Evolutionary conservation across 306 rosid genomes (phyloP).

Genomic region (Gillenia trifoliata): DNA sequence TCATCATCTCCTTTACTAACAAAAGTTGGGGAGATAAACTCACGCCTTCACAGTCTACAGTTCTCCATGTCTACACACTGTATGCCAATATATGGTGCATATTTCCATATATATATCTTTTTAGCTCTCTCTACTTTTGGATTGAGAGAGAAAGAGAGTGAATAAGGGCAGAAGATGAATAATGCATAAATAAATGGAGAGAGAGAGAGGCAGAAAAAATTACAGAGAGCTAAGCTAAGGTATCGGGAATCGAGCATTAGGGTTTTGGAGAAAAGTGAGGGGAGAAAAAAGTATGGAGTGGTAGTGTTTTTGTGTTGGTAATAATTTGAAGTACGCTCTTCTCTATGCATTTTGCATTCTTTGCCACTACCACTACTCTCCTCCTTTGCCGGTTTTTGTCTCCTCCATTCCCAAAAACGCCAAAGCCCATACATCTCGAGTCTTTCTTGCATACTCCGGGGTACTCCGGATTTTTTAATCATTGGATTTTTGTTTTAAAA

Average conservation of each 20-base stretch:
- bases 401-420: slow-evolving; percentile 50
- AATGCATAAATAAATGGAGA: neutral
- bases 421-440: slow-evolving; percentile 22
- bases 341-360: slow-evolving; percentile 49
- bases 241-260: neutral
- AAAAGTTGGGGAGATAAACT: slow-evolving; percentile 22
- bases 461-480: too few relatives aligned
- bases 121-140: slow-evolving; percentile 26
- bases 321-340: slow-evolving; percentile 33
- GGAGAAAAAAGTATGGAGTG: neutral
- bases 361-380: slow-evolving; percentile 21
- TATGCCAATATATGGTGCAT: slow-evolving; percentile 5
- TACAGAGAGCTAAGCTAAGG: neutral
- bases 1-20: slow-evolving; percentile 19
- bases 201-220: neutral
- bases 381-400: slow-evolving; percentile 77
- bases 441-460: neutral
- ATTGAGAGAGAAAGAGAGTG: slow-evolving; percentile 13
- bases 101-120: slow-evolving; percentile 15
- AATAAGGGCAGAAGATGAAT: slow-evolving; percentile 19
- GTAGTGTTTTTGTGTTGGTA: neutral
- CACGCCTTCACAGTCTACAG: slow-evolving; percentile 32
- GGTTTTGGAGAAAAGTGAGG: neutral
- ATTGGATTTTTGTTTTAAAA: too few relatives aligned
- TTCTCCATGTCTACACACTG: slow-evolving; percentile 27